Evolutionary conservation across 2,329 filamentous ascomycete genomes (phyloP), one percentile per base, ranked within the genome.

Genomic region (Ophiocordyceps unilateralis): DNA sequence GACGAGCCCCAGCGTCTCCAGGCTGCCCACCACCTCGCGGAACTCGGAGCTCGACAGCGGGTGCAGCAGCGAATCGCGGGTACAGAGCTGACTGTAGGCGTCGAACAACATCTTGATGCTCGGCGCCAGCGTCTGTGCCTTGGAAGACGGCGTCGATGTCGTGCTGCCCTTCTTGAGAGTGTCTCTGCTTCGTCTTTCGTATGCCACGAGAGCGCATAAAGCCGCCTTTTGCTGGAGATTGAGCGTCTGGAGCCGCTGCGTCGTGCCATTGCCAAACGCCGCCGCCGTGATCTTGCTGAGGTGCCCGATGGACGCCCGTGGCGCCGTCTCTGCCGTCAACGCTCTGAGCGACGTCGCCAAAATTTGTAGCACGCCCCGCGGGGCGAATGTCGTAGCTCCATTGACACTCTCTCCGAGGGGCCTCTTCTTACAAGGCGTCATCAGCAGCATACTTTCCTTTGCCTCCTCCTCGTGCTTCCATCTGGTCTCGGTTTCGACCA

Each of bases 151-250:
- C 26, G n/a, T n/a, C n/a, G n/a, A n/a, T n/a, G n/a, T n/a, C n/a
- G 61, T 51, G 28, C 54, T 56, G 19, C 61, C 51, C 32, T 63
- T 64, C 52, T 64, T 74, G 44, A 67, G 63, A 43, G 46, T 53
- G 8, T 65, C 65, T 41, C 76, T 69, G 50, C 75, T 81, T 48
- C 77, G 78, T 52, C 82, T 84, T 58, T 95, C 88, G n/a, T 91
- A 76, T 2, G 86, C 85, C 34, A 89, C 72, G 14, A 98, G 69
- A 0, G 89, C 78, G 63, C 91, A 98, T 10, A 98, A 70, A 0
- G 89, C 87, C 4, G 89, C 91, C 60, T 94, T 96, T 60, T 98
- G 91, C 57, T 98, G 93, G 2, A 98, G 71, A 57, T 96, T 98
- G 44, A 98, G 74, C 5, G 80, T 78, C 59, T 83, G 81, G 14